Base-by-base conservation (phyloP, 1,284 basidiomycete genomes). In the Leccinum insigne region DNA sequence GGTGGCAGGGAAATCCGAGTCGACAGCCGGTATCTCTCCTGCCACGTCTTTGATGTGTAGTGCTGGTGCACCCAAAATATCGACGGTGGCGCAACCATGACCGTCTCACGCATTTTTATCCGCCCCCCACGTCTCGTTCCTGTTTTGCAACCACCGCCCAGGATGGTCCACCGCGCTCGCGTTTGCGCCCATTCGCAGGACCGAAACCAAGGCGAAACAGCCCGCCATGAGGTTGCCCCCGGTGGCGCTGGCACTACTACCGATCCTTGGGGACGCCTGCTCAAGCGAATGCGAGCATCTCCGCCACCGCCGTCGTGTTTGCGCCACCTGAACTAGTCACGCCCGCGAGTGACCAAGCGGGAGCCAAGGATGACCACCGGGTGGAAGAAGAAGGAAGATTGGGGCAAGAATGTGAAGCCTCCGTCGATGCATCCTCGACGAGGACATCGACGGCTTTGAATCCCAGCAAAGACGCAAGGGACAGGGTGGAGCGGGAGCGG, bases 151-250 rank as follows among this genome's bases (percentile, higher is more conserved):
- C 69, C 67, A 56, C 23, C 21, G 64, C 32, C 68, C 74, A 92
- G 90, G 86, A 78, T 94, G 92, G 92, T 94, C 92, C 71, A 89
- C 92, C 68, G 86, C 91, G n/a, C 88, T 94, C 69, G 92, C 91
- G 14, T 94, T 94, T 71, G 92, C 92, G 16, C 92, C 92, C 58
- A 83, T 92, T 58, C 85, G 91, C 62, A 83, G 88, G 68, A 80
- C 79, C 67, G 77, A 78, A 47, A 80, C 80, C 69, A 93, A 91
- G 73, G 67, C 82, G 49, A 91, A 90, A 73, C 72, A 32, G 32
- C 66, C 79, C 2, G 77, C 78, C 1, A 72, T 82, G 0, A 81
- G 90, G 21, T 78, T 91, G 1, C 89, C 90, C 14, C 82, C 84
- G 0, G 88, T 88, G 14, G 88, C 87, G 5, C 77, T 64, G n/a